These are phyloP conservation scores for Colletotrichum sp. DNA, from an alignment of 2,329 filamentous ascomycete genomes.

Conservation along the genomic window DNA sequence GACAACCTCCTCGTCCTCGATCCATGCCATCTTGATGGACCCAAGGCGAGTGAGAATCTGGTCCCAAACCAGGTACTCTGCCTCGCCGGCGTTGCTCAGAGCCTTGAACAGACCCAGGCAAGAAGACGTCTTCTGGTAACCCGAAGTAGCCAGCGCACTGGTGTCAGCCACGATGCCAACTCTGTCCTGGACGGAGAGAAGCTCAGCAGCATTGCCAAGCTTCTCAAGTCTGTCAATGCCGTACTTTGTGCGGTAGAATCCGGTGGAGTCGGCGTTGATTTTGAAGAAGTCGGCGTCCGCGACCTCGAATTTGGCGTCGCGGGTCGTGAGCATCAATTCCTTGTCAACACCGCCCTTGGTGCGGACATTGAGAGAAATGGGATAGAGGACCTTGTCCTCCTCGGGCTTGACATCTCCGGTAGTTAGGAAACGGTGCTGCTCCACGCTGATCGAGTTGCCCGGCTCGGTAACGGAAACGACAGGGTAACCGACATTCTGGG, in stretches of 20 bases:
- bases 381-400: constrained; percentile 87
- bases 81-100: constrained; percentile 78
- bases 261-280: constrained; percentile 92
- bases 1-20: constrained; percentile 75
- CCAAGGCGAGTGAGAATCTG: constrained; percentile 83
- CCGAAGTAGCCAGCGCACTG: constrained; percentile 85
- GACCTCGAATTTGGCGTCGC: constrained; percentile 80
- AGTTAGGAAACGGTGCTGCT: constrained; percentile 93
- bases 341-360: constrained; percentile 85
- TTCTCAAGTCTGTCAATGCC: constrained; percentile 82
- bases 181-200: constrained; percentile 86
- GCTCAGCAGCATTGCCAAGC: constrained; percentile 84
- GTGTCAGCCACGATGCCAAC: constrained; percentile 96
- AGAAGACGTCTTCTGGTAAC: constrained; percentile 92
- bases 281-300: constrained; percentile 90
- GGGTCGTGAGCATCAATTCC: constrained; percentile 62
- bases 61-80: constrained; percentile 93
- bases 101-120: constrained; percentile 84
- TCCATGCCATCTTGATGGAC: constrained; percentile 83
- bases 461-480: constrained; percentile 81
- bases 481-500: constrained; percentile 93
- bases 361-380: constrained; percentile 85
- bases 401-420: constrained; percentile 94
- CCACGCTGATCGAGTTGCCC: constrained; percentile 78
- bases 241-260: constrained; percentile 91